Percentiles rank a stretch among this genome's conserved stretches.
Evolutionary conservation across 129 eudicot genomes (phyloP).

Genomic region (Helichrysum umbraculigerum): DNA sequence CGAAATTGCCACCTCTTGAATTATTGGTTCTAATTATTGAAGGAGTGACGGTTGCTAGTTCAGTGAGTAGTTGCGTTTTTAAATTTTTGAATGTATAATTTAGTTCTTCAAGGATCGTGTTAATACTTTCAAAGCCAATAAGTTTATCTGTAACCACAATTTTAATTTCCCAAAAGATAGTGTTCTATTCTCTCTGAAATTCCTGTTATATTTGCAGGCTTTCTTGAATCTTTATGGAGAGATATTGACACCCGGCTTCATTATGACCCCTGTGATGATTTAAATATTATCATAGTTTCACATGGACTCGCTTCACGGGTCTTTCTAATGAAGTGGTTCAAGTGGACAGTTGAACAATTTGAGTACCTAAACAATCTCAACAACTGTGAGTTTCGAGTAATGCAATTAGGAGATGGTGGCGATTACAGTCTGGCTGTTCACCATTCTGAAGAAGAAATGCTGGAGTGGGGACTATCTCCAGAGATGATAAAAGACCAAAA

Average conservation of each 20-base stretch:
- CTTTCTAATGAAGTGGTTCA: slow-evolving; percentile 84
- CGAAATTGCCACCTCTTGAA: neutral
- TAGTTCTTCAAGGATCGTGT: neutral
- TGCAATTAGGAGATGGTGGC: slow-evolving; percentile 66
- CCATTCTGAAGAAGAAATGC: slow-evolving; percentile 60
- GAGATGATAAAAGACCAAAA: slow-evolving; percentile 68
- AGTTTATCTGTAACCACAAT: neutral
- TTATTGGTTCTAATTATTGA: no score
- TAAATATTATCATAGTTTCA: slow-evolving; percentile 62
- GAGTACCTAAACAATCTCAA: slow-evolving; percentile 59
- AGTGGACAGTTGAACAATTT: slow-evolving; percentile 82
- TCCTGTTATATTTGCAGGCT: slow-evolving; percentile 1
- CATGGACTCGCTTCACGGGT: slow-evolving; percentile 70
- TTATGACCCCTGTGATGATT: slow-evolving; percentile 41
- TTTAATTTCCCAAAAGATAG: neutral
- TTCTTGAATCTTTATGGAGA: slow-evolving; percentile 16
- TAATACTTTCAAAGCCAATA: neutral
- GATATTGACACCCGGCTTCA: slow-evolving; percentile 18
- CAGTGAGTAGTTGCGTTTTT: neutral
- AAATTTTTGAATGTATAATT: neutral
- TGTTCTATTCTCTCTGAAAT: neutral
- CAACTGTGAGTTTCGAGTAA: slow-evolving; percentile 72
- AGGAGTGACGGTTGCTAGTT: neutral
- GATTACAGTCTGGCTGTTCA: slow-evolving; percentile 76
- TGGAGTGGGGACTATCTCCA: slow-evolving; percentile 67